Percentiles rank a stretch among this genome's conserved stretches.
phyloP scores from a whole-genome alignment of 2,329 filamentous ascomycete species.

The Aulographum hederae region DNA sequence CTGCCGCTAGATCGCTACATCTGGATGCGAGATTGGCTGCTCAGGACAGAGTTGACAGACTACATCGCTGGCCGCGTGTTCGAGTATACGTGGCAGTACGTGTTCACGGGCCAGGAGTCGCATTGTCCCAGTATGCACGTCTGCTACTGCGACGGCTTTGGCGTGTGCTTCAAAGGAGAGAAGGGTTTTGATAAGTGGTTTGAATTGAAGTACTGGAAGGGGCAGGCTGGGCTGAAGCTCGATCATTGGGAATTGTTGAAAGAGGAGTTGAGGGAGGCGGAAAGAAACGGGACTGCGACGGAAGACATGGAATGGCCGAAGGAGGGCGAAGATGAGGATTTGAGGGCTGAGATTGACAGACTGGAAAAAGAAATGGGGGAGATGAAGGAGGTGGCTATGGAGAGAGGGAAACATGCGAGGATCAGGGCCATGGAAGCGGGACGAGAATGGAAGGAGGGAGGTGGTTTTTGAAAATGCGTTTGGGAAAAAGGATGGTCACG shows the following conservation, averaged over 20 bases:
- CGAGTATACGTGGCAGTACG: conserved; percentile 46
- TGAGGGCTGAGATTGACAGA: conserved; percentile 24
- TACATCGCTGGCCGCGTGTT: conserved; percentile 39
- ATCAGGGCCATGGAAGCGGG: conserved; percentile 34
- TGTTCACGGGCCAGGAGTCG: conserved; percentile 34
- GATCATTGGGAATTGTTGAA: conserved; percentile 22
- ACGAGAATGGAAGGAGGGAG: conserved; percentile 34
- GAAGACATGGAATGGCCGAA: conserved; percentile 18
- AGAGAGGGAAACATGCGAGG: conserved; percentile 31
- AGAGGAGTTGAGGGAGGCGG: conserved; percentile 16
- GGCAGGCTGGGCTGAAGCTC: conserved; percentile 23
- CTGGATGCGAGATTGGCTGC: conserved; percentile 41
- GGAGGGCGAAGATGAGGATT: conserved; percentile 22
- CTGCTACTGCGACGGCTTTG: conserved; percentile 47
- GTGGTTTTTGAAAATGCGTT: conserved; percentile 29
- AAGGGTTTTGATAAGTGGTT: conserved; percentile 35
- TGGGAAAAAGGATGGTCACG: not conserved
- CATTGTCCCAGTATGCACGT: conserved; percentile 33
- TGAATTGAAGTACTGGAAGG: conserved; percentile 23
- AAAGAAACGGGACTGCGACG: conserved; percentile 15
- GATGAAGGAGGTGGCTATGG: conserved; percentile 25
- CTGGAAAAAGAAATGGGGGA: conserved; percentile 23
- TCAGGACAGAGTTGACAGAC: conserved; percentile 36
- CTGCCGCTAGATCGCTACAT: conserved; percentile 35
- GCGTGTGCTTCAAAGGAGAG: conserved; percentile 38